Evolutionary conservation across 2,329 filamentous ascomycete genomes (phyloP).

Genomic region (Arthrobotrys pseudoclavata): DNA sequence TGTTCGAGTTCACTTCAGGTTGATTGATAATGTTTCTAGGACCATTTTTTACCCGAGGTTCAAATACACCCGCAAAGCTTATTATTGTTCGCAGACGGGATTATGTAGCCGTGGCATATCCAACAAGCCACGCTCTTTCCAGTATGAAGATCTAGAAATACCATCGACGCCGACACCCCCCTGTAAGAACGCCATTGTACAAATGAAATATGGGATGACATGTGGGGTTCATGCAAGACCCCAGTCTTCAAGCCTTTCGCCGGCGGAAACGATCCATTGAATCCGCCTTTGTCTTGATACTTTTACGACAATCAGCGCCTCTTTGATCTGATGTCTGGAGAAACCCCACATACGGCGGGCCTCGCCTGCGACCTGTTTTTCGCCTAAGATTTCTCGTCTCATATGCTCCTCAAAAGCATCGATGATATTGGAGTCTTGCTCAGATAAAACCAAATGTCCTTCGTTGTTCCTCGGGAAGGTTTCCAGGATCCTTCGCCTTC

Average conservation of each 20-base stretch:
- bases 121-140: neutral
- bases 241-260: slow-evolving; percentile 54
- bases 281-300: slow-evolving; percentile 54
- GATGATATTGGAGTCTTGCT: slow-evolving; percentile 43
- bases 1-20: neutral
- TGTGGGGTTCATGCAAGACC: slow-evolving; percentile 38
- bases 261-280: slow-evolving; percentile 52
- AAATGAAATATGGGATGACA: slow-evolving; percentile 11
- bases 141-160: neutral
- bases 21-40: neutral
- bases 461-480: slow-evolving; percentile 38
- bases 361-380: slow-evolving; percentile 47
- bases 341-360: slow-evolving; percentile 57
- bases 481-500: slow-evolving; percentile 35
- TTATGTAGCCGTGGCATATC: neutral
- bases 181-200: slow-evolving; percentile 4
- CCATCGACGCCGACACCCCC: neutral
- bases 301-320: slow-evolving; percentile 49
- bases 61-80: slow-evolving; percentile 12
- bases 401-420: slow-evolving; percentile 54
- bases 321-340: slow-evolving; percentile 53
- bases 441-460: slow-evolving; percentile 37
- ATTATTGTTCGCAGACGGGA: neutral
- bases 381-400: slow-evolving; percentile 49
- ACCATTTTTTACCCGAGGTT: slow-evolving; percentile 4